A percentile compares a stretch with the other conserved stretches of the same genome.
Evolutionary conservation across 345 rosid genomes (phyloP).

Genomic region (Gynandropsis gynandra): DNA sequence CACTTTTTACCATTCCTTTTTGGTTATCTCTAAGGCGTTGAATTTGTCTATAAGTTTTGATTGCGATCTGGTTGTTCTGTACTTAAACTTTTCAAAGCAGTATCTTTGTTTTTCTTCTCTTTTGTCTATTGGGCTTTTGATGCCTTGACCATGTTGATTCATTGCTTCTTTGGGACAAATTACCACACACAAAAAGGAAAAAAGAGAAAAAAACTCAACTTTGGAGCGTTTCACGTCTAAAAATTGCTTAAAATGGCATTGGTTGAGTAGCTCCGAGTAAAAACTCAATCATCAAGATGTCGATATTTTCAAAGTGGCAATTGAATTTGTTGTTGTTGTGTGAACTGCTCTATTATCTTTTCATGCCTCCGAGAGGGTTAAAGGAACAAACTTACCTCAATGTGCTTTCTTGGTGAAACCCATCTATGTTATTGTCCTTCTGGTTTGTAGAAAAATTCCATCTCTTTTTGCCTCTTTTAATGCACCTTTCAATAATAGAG

Average conservation of each 20-base stretch:
- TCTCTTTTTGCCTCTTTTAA: constrained; percentile 30
- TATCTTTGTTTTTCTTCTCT: constrained; percentile 23
- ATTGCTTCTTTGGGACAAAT: too few relatives aligned
- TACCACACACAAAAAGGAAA: too few relatives aligned
- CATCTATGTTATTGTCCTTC: neutral
- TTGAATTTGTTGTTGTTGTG: too few relatives aligned
- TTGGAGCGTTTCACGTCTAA: too few relatives aligned
- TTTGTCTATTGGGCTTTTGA: constrained; percentile 24
- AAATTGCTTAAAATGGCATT: too few relatives aligned
- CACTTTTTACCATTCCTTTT: neutral
- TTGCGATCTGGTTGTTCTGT: constrained; percentile 19
- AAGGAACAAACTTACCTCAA: constrained; percentile 9
- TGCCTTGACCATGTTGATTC: constrained; percentile 31
- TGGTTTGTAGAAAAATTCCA: constrained; percentile 31
- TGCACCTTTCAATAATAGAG: constrained; percentile 43
- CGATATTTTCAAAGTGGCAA: too few relatives aligned
- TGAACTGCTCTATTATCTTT: too few relatives aligned
- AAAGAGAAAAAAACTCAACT: too few relatives aligned
- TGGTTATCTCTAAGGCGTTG: constrained; percentile 17
- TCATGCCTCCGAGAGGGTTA: neutral
- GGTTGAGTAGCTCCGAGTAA: too few relatives aligned
- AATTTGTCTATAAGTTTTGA: constrained; percentile 17
- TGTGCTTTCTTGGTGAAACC: constrained; percentile 1
- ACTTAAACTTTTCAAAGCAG: constrained; percentile 28
- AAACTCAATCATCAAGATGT: too few relatives aligned